Evolutionary conservation across 495 filamentous ascomycete species (phyloP).

Genomic region (Paragyromitra xinjiangensis): DNA sequence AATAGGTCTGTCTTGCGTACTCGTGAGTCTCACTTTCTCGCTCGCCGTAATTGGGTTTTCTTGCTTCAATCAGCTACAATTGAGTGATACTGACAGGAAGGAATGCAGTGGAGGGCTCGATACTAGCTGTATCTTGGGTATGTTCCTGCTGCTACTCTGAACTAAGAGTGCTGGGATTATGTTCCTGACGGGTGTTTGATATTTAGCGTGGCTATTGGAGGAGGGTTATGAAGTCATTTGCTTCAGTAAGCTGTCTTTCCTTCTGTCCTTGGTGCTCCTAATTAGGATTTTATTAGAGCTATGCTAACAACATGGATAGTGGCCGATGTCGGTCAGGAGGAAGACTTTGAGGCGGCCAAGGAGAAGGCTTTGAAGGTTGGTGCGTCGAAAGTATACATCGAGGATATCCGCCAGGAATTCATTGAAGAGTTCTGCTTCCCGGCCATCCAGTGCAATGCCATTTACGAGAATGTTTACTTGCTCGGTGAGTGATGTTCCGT

Average conservation of each 20-base stretch:
- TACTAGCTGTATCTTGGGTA: slow-evolving; percentile 69
- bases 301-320: slow-evolving; percentile 60
- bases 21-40: slow-evolving; percentile 57
- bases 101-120: slow-evolving; percentile 67
- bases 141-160: not conserved
- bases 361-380: slow-evolving; percentile 75
- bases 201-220: slow-evolving; percentile 72
- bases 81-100: slow-evolving; percentile 23
- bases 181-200: slow-evolving; percentile 5
- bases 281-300: slow-evolving; percentile 33
- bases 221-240: slow-evolving; percentile 74
- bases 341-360: slow-evolving; percentile 73
- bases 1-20: slow-evolving; percentile 62
- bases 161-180: not conserved
- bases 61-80: not conserved
- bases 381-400: slow-evolving; percentile 70
- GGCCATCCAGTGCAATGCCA: slow-evolving; percentile 87
- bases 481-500: slow-evolving; percentile 63
- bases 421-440: slow-evolving; percentile 87
- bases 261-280: slow-evolving; percentile 16
- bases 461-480: slow-evolving; percentile 84
- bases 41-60: slow-evolving; percentile 4
- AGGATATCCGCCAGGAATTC: slow-evolving; percentile 77
- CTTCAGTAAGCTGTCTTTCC: slow-evolving; percentile 63
- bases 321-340: slow-evolving; percentile 73